Percentiles rank a stretch among this genome's conserved stretches.
phyloP scores from a whole-genome alignment of 2,329 filamentous ascomycete species.

The Helminthosporium solani region DNA sequence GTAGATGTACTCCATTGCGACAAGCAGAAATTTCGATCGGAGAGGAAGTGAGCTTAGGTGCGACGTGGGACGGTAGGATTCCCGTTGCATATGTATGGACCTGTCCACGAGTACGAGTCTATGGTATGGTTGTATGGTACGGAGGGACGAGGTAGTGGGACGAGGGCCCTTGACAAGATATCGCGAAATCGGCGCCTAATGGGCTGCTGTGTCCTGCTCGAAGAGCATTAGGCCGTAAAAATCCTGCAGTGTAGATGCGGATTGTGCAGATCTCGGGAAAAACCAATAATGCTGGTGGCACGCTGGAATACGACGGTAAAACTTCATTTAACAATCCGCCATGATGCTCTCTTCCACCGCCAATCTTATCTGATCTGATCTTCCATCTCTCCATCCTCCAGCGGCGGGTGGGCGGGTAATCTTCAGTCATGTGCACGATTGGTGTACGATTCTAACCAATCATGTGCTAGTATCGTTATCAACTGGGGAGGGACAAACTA shows the following conservation, averaged over 20 bases:
- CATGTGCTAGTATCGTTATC: too few species aligned
- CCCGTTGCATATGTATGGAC: slow-evolving; percentile 18
- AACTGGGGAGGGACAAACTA: too few species aligned
- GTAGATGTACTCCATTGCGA: slow-evolving; percentile 20
- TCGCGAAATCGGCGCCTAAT: slow-evolving; percentile 25
- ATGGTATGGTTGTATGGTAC: too few species aligned
- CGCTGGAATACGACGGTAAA: slow-evolving; percentile 19
- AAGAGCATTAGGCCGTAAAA: slow-evolving; percentile 29
- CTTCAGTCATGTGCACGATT: too few species aligned
- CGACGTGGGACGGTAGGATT: slow-evolving; percentile 21
- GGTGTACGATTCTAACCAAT: too few species aligned
- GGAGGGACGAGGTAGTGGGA: slow-evolving; percentile 19
- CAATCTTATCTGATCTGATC: slow-evolving; percentile 36
- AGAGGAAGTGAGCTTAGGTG: slow-evolving; percentile 13
- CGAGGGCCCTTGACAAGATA: slow-evolving; percentile 13
- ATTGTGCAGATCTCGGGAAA: slow-evolving; percentile 17
- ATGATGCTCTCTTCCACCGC: not conserved
- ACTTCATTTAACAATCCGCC: slow-evolving; percentile 4
- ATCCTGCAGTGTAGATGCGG: slow-evolving; percentile 19
- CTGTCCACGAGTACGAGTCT: slow-evolving; percentile 11
- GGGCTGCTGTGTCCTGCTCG: slow-evolving; percentile 12
- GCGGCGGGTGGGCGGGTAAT: too few species aligned
- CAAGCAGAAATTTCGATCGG: slow-evolving; percentile 8
- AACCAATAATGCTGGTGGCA: slow-evolving; percentile 1
- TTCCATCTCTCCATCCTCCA: slow-evolving; percentile 23